Base-by-base conservation (phyloP, 108 stramenopile genomes). In the Cyclotella baltica region DNA sequence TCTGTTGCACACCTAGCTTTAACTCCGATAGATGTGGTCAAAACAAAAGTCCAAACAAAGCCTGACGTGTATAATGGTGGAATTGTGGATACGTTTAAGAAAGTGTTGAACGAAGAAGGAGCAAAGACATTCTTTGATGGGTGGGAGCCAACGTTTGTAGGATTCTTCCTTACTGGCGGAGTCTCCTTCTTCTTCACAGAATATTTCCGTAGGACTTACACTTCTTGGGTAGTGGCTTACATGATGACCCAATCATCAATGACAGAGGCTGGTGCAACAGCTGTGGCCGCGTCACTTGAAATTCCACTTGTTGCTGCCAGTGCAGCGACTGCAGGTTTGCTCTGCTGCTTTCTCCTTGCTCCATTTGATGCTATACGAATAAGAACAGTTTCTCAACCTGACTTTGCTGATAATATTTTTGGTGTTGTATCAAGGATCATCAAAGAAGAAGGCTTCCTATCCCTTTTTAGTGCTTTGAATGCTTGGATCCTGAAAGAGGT, bases 1-100 rank as follows among this genome's bases (percentile, higher is more conserved):
- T 88, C 88, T 15, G 72, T 80, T 28, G 94, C 89, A 19, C 94
- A 95, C 82, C 63, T 95, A 40, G 36, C 72, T 10, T 46, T 95
- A 19, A 95, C 94, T 29, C 92, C 92, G 4, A 86, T 90, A 58
- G 88, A 92, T 59, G 89, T 92, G 0, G 81, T 92, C 67, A 91
- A 94, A 55, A 91, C 90, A 16, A 93, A 91, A 67, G 84, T 94
- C n/a, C 93, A 94, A 83, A 87, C 91, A n/a, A 87, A 93, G 37
- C 92, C 92, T 5, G 86, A 84, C 13, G 83, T 82, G n/a, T 95
- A 95, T 67, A 69, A 69, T 6, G 81, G 79, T 13, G 85, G 85
- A 16, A 77, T 88, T 11, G 37, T 90, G 1, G 51, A 65, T 1
- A 79, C 88, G 2, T 92, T 95, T 55, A 74, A 81, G 43, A 88